Evolutionary conservation across 768 basidiomycete species (phyloP), one percentile per base, ranked within the genome.

Genomic region (Mycena vulgaris): DNA sequence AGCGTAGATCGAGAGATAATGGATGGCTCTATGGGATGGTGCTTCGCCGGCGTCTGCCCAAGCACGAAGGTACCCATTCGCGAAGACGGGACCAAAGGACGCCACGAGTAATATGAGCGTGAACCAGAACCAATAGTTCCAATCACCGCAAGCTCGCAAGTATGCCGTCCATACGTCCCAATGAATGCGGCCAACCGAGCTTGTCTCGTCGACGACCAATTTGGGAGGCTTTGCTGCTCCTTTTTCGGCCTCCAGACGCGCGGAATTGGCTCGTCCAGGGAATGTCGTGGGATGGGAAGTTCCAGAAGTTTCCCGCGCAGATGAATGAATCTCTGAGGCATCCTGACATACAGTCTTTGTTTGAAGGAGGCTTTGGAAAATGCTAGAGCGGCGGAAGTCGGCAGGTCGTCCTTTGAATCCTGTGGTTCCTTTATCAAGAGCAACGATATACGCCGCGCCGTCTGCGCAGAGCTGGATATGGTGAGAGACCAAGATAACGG

Each of bases 401-500:
- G 89, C 86, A 30, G 83, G 80, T 66, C 84, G 83, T 40, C 96
- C 96, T 64, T 90, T 85, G 80, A 91, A 97, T 51, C 87, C 80
- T 11, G 95, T 86, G 28, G 88, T 87, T 35, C 94, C 95, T 74
- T 92, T 90, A 73, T 95, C 93, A 28, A 96, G 84, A 19, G 92
- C 91, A 39, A 97, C 93, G 70, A 98, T 86, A 78, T 95, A 96
- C 30, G 81, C 83, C 2, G 97, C 95, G 27, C 89, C 92, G 1
- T 93, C 89, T 5, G 89, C 87, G 75, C 95, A 95, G 16, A 99
- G 86, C 75, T 95, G 93, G 37, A 98, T 92, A 76, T 97, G 95
- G 76, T 99, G 97, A 6, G 97, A 98, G 60, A 98, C 97, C n/a
- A 99, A 86, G 64, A 99, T 89, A 68, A 97, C 84, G 0, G 97